A percentile compares a stretch with the other conserved stretches of the same genome.
phyloP scores from a whole-genome alignment of 2,329 filamentous ascomycete species.

The Scolecobasidium constrictum region DNA sequence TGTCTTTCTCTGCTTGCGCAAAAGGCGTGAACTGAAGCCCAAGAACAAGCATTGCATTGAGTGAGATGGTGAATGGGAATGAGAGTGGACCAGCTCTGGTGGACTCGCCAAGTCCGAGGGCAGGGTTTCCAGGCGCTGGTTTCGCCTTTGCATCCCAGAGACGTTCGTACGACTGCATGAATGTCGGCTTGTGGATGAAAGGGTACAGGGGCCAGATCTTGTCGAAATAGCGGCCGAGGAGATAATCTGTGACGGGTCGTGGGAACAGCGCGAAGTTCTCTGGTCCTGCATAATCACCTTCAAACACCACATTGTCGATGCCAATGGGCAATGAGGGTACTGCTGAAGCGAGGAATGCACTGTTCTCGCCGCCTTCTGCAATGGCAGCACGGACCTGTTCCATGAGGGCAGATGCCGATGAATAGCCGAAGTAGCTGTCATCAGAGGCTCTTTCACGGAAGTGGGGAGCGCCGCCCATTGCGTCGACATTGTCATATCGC shows the following conservation, averaged over 20 bases:
- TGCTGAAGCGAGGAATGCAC: not conserved
- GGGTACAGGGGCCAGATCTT: not conserved
- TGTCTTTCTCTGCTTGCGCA: not conserved
- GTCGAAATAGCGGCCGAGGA: not conserved
- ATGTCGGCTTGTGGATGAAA: not conserved
- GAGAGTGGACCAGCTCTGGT: not conserved
- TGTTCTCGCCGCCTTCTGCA: not conserved
- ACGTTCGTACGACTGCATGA: not conserved
- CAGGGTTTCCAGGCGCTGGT: not conserved
- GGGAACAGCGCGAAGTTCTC: not conserved
- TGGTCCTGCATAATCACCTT: not conserved
- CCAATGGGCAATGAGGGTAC: not conserved
- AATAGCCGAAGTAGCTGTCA: not conserved
- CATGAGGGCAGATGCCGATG: not conserved
- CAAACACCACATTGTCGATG: not conserved
- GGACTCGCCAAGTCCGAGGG: not conserved
- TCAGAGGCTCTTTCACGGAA: not conserved
- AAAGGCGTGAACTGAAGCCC: not conserved
- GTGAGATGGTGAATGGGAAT: not conserved
- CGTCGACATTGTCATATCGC: no score
- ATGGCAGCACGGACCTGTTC: not conserved
- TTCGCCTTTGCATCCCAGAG: not conserved
- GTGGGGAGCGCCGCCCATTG: not conserved
- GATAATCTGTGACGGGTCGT: not conserved
- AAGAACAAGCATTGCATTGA: conserved; percentile 1